These are phyloP conservation scores for Ustilago xerochloae DNA, from an alignment of 1,284 basidiomycete genomes.

Conservation along the genomic window DNA sequence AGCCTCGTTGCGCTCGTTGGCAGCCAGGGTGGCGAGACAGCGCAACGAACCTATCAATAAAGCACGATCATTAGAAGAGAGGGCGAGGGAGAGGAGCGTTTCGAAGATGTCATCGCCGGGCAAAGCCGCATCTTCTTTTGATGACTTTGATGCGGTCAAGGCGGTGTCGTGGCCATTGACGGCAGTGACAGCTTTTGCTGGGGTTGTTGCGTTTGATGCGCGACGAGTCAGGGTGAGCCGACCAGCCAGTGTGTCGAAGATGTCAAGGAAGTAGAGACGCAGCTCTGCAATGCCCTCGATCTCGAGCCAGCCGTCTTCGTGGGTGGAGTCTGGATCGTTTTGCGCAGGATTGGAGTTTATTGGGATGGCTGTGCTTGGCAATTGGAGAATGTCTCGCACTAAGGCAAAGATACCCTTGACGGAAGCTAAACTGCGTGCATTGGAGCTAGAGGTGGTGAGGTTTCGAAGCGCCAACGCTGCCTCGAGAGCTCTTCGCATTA, in stretches of 20 bases:
- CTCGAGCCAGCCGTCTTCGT: constrained; percentile 48
- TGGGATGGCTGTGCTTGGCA: constrained; percentile 21
- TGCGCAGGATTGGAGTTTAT: background rate
- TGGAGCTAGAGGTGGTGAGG: constrained; percentile 30
- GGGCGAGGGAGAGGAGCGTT: constrained; percentile 44
- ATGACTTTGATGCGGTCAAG: background rate
- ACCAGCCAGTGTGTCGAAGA: constrained; percentile 54
- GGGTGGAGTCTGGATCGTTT: background rate
- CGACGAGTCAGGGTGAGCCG: constrained; percentile 46
- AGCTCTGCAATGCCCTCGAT: constrained; percentile 58
- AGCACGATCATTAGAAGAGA: constrained; percentile 58
- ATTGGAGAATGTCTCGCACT: constrained; percentile 41
- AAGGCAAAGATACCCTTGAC: constrained; percentile 35
- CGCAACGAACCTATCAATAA: constrained; percentile 58
- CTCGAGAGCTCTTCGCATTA: constrained; percentile 58
- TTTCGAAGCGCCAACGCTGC: constrained; percentile 60
- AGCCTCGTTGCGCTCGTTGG: constrained; percentile 52
- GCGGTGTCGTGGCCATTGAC: background rate
- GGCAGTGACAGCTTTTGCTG: background rate
- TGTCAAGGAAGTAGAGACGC: constrained; percentile 60
- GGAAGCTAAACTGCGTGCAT: constrained; percentile 33
- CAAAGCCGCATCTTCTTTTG: background rate
- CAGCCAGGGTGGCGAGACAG: constrained; percentile 53
- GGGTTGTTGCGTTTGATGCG: constrained; percentile 9
- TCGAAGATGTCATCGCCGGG: constrained; percentile 53